phyloP scores from a whole-genome alignment of 208 protist species.

The Phytomonas francai region DNA sequence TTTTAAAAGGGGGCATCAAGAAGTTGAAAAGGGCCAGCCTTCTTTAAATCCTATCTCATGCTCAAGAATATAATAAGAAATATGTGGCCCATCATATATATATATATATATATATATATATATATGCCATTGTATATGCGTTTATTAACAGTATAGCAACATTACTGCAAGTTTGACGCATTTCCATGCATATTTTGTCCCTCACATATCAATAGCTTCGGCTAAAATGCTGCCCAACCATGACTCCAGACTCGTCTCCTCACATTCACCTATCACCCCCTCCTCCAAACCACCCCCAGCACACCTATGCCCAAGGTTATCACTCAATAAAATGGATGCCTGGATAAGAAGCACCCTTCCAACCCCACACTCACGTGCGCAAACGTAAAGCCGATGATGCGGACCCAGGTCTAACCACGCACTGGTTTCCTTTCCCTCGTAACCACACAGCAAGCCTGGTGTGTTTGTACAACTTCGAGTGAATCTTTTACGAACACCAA shows the following conservation, averaged over 20 bases:
- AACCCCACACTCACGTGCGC: constrained; percentile 34
- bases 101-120: constrained; percentile 2
- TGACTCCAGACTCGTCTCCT: constrained; percentile 20
- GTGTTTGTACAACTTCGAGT: background rate
- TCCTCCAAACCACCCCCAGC: background rate
- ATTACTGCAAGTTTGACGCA: background rate
- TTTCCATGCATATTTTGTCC: background rate
- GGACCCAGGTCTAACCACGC: constrained; percentile 42
- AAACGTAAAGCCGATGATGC: constrained; percentile 20
- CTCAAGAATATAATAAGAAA: background rate
- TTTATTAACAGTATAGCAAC: background rate
- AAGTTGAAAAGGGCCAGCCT: background rate
- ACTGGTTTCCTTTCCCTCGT: constrained; percentile 23
- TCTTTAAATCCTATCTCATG: background rate
- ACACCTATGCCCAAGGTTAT: constrained; percentile 10
- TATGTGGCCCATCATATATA: background rate
- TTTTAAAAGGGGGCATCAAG: background rate
- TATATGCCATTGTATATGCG: background rate
- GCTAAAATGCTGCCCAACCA: constrained; percentile 27
- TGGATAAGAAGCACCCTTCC: constrained; percentile 58
- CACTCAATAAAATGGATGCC: constrained; percentile 17
- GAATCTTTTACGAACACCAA: background rate
- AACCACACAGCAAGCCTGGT: background rate
- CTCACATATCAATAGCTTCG: constrained; percentile 5
- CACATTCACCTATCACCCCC: constrained; percentile 5